Percentiles rank a stretch among this genome's conserved stretches.
These are phyloP conservation scores for Pestalotiopsis sp. DNA, from an alignment of 2,329 filamentous ascomycete genomes.

Conservation along the genomic window DNA sequence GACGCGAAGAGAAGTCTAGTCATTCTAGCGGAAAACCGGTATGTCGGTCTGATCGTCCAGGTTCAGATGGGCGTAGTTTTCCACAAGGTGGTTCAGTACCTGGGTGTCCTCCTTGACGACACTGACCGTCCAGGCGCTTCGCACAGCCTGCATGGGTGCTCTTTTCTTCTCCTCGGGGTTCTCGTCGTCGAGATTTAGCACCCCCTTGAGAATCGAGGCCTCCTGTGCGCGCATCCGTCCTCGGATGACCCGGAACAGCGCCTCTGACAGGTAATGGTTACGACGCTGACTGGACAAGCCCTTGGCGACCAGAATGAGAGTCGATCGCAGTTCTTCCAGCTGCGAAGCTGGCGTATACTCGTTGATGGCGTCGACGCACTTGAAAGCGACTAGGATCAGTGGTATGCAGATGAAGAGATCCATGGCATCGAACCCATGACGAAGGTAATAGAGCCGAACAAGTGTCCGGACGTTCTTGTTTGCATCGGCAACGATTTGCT, in stretches of 20 bases:
- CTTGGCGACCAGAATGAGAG: slow-evolving; percentile 36
- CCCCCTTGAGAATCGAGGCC: slow-evolving; percentile 1
- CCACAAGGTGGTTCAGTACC: slow-evolving; percentile 7
- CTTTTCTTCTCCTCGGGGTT: neutral
- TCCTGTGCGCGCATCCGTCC: slow-evolving; percentile 31
- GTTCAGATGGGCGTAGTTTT: slow-evolving; percentile 12
- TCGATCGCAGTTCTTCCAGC: slow-evolving; percentile 33
- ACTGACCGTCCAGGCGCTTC: slow-evolving; percentile 8
- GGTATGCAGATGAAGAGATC: slow-evolving; percentile 34
- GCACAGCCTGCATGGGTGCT: slow-evolving; percentile 10
- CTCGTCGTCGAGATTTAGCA: neutral
- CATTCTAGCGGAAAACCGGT: neutral
- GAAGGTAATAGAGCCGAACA: slow-evolving; percentile 36
- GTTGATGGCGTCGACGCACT: slow-evolving; percentile 29
- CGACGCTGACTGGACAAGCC: slow-evolving; percentile 35
- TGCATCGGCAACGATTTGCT: slow-evolving; percentile 26
- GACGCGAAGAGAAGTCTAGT: neutral
- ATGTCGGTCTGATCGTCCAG: neutral
- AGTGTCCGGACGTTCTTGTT: slow-evolving; percentile 34
- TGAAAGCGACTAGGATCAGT: slow-evolving; percentile 31
- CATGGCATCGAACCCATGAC: slow-evolving; percentile 35
- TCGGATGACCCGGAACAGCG: slow-evolving; percentile 35
- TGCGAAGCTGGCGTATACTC: slow-evolving; percentile 13
- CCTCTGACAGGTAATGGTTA: slow-evolving; percentile 37
- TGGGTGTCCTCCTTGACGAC: slow-evolving; percentile 2